Percentiles rank a stretch among this genome's conserved stretches.
Evolutionary conservation across 2,329 filamentous ascomycete species (phyloP).

Genomic region (Penicillium decumbens): DNA sequence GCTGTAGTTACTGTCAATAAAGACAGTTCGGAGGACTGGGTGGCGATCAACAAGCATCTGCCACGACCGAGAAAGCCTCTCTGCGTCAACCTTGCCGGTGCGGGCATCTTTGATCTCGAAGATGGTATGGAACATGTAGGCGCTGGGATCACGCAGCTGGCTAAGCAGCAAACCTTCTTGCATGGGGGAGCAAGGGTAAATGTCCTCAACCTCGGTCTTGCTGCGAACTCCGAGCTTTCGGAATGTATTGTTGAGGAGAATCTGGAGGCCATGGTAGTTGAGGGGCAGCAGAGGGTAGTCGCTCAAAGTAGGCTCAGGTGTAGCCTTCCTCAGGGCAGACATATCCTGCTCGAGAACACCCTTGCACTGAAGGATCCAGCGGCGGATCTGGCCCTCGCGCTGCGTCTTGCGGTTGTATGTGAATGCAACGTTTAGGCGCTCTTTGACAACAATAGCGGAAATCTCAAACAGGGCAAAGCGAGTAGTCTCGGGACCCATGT

Average conservation of each 20-base stretch:
- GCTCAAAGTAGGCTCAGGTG: constrained; percentile 35
- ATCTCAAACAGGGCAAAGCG: constrained; percentile 51
- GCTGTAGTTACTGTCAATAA: constrained; percentile 34
- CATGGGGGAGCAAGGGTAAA: constrained; percentile 37
- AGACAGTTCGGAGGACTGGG: constrained; percentile 32
- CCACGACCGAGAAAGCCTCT: constrained; percentile 32
- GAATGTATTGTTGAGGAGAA: constrained; percentile 34
- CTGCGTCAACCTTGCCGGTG: constrained; percentile 23
- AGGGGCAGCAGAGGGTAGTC: constrained; percentile 45
- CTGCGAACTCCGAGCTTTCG: constrained; percentile 32
- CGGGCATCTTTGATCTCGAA: constrained; percentile 30
- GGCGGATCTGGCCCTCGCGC: constrained; percentile 40
- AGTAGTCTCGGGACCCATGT: constrained; percentile 43
- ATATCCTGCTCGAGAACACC: constrained; percentile 33
- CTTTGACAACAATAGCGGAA: constrained; percentile 47
- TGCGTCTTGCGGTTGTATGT: constrained; percentile 48
- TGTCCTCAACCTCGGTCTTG: constrained; percentile 30
- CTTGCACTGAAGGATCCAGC: constrained; percentile 44
- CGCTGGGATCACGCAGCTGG: constrained; percentile 33
- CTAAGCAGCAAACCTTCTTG: constrained; percentile 38
- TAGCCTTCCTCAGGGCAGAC: constrained; percentile 22
- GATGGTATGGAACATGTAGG: constrained; percentile 36
- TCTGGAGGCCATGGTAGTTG: constrained; percentile 39
- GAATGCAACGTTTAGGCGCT: constrained; percentile 47
- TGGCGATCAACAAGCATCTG: constrained; percentile 32